phyloP scores from a whole-genome alignment of 306 rosid species.

The Fagus sylvatica region DNA sequence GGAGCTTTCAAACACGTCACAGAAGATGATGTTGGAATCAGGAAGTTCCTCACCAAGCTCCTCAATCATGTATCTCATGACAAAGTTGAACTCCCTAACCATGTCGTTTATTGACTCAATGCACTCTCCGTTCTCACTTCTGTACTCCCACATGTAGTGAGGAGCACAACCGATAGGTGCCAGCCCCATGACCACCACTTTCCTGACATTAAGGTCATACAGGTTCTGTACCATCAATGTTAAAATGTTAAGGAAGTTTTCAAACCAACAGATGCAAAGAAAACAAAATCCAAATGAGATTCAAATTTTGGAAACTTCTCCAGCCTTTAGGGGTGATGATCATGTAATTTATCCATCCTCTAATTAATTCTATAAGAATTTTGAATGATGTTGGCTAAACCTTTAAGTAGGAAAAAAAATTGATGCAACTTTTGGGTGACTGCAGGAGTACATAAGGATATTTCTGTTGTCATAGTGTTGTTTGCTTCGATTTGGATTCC shows the following conservation, averaged over 20 bases:
- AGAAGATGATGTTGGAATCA: slow-evolving; percentile 59
- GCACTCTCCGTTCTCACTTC: slow-evolving; percentile 63
- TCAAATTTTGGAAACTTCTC: background rate
- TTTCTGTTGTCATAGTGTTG: background rate
- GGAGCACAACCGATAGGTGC: slow-evolving; percentile 95
- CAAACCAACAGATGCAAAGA: background rate
- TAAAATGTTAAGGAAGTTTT: slow-evolving; percentile 15
- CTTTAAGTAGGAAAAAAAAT: background rate
- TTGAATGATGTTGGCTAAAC: background rate
- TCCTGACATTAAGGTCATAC: slow-evolving; percentile 66
- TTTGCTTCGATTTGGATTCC: no score
- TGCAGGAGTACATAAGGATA: background rate
- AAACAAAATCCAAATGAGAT: background rate
- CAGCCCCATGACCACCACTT: slow-evolving; percentile 77
- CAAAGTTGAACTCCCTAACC: slow-evolving; percentile 77
- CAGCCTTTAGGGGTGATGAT: background rate
- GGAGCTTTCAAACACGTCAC: slow-evolving; percentile 69
- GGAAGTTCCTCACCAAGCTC: slow-evolving; percentile 60
- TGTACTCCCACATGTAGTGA: slow-evolving; percentile 65
- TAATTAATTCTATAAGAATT: background rate
- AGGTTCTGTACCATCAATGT: slow-evolving; percentile 59
- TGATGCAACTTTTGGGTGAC: background rate
- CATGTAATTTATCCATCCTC: background rate
- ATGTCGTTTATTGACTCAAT: slow-evolving; percentile 72
- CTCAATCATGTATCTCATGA: slow-evolving; percentile 68